Evolutionary conservation across 1,284 basidiomycete genomes (phyloP).

Genomic region (Pyrrhoderma noxium): DNA sequence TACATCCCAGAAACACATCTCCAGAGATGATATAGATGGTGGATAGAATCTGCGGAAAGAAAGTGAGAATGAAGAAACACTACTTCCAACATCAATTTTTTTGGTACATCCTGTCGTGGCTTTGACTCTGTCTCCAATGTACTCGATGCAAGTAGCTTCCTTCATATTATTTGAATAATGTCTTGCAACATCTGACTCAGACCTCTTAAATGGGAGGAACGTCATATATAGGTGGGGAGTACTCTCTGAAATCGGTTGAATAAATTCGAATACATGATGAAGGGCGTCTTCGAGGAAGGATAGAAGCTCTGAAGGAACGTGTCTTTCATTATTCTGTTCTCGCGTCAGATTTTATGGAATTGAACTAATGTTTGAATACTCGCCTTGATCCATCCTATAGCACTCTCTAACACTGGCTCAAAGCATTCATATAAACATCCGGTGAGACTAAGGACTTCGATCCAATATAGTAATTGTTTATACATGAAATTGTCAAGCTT

Average conservation of each 20-base stretch:
- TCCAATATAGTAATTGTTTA: background rate
- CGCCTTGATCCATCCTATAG: background rate
- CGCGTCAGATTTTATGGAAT: background rate
- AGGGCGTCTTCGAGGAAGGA: background rate
- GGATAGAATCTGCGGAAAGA: background rate
- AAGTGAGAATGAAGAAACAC: background rate
- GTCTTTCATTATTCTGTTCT: background rate
- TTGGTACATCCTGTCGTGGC: background rate
- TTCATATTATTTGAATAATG: background rate
- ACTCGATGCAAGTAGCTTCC: background rate
- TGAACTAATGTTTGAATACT: background rate
- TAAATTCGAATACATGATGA: background rate
- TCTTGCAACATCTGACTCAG: background rate
- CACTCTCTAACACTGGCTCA: background rate
- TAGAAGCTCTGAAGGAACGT: background rate
- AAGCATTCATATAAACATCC: background rate
- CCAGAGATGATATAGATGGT: background rate
- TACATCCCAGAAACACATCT: background rate
- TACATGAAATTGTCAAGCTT: background rate
- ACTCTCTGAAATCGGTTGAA: background rate
- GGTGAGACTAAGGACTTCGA: constrained; percentile 1
- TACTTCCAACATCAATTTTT: background rate
- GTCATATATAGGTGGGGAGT: background rate
- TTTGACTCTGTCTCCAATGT: background rate
- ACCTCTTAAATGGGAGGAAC: background rate